Conservation (phyloP, 2,329 filamentous ascomycete genomes). For the Diplodia intermedia region DNA sequence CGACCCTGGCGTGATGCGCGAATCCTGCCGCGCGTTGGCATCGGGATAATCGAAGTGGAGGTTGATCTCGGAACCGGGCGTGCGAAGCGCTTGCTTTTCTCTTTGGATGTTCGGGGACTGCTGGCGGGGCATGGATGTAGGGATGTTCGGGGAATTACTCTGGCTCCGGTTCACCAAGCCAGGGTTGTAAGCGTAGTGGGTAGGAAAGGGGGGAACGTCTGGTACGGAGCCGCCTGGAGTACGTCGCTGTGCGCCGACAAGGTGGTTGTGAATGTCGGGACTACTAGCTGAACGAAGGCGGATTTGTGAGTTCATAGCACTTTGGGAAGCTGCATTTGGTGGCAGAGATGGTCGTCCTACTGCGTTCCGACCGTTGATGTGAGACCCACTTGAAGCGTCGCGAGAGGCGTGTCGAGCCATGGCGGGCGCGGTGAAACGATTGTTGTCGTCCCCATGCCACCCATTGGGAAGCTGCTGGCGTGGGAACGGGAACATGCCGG, state of each 20-base stretch:
- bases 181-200: constrained; percentile 63
- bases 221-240: constrained; percentile 51
- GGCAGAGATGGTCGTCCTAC: constrained; percentile 79
- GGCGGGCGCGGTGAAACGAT: constrained; percentile 87
- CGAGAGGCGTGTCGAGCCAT: constrained; percentile 81
- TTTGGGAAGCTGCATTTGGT: constrained; percentile 63
- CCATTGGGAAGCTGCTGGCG: constrained; percentile 72
- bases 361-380: constrained; percentile 68
- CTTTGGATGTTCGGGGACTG: constrained; percentile 74
- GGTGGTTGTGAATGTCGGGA: constrained; percentile 83
- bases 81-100: constrained; percentile 47
- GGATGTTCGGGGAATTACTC: constrained; percentile 75
- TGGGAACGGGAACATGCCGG: constrained; percentile 80
- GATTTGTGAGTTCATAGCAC: constrained; percentile 63
- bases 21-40: constrained; percentile 43
- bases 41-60: constrained; percentile 52
- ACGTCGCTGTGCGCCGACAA: constrained; percentile 63
- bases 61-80: constrained; percentile 31
- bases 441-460: constrained; percentile 73
- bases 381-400: constrained; percentile 71
- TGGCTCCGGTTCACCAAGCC: constrained; percentile 76
- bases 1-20: constrained; percentile 36
- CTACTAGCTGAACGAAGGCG: constrained; percentile 92
- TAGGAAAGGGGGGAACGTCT: constrained; percentile 62
- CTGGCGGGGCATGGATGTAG: constrained; percentile 70